A percentile compares a stretch with the other conserved stretches of the same genome.
These are phyloP conservation scores for Pseudogymnoascus sp. DNA, from an alignment of 2,329 filamentous ascomycete species.

Conservation along the genomic window DNA sequence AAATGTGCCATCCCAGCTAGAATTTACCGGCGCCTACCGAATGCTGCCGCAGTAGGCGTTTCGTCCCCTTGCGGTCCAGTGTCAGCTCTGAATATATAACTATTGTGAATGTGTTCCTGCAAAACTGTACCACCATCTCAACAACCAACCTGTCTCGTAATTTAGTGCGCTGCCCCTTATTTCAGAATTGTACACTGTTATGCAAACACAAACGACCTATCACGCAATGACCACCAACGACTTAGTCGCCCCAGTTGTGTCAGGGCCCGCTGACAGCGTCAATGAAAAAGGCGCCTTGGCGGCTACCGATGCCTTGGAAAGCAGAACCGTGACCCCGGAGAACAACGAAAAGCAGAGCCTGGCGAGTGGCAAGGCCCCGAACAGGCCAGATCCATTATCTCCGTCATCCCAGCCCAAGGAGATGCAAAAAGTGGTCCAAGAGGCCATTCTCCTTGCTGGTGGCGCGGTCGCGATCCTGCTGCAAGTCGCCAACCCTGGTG, in stretches of 20 bases:
- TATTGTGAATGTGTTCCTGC: background rate
- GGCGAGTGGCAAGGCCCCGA: background rate
- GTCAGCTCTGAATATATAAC: background rate
- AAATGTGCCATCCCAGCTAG: background rate
- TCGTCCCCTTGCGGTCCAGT: background rate
- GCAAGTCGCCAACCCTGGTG: constrained; percentile 34
- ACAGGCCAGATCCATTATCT: background rate
- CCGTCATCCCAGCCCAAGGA: constrained; percentile 19
- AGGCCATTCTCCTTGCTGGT: constrained; percentile 31
- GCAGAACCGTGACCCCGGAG: background rate
- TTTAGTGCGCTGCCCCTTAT: background rate
- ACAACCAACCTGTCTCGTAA: background rate
- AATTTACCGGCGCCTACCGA: constrained; percentile 5
- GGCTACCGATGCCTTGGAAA: background rate
- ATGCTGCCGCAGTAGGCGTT: background rate
- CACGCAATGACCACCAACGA: background rate
- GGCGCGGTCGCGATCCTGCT: constrained; percentile 33
- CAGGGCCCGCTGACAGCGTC: constrained; percentile 2
- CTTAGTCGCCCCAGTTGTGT: background rate
- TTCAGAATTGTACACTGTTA: background rate
- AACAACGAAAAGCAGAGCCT: background rate
- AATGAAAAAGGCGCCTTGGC: background rate
- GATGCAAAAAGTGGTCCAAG: constrained; percentile 29
- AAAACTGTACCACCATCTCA: background rate
- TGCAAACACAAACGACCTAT: background rate